Percentiles rank a stretch among this genome's conserved stretches.
These are phyloP conservation scores for Dactylellina sp. DNA, from an alignment of 2,329 filamentous ascomycete species.

Conservation along the genomic window DNA sequence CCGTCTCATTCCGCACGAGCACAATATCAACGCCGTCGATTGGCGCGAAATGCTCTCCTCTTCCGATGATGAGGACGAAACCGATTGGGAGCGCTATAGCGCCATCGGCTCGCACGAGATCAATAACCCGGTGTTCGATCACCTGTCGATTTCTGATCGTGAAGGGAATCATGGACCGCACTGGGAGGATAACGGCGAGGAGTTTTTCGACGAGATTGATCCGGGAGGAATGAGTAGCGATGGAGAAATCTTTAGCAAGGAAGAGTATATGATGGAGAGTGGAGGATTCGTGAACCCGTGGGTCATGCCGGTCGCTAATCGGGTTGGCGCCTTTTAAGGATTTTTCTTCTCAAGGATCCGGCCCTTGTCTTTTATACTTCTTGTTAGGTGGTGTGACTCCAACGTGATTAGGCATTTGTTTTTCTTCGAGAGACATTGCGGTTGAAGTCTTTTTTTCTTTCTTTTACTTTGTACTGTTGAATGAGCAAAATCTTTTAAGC, in stretches of 20 bases:
- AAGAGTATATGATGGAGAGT: slow-evolving; percentile 51
- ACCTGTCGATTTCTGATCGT: slow-evolving; percentile 39
- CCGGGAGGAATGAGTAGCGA: slow-evolving; percentile 25
- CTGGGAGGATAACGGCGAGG: slow-evolving; percentile 36
- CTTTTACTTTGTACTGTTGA: neutral
- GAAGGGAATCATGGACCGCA: slow-evolving; percentile 8
- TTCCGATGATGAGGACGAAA: slow-evolving; percentile 33
- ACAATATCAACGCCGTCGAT: slow-evolving; percentile 29
- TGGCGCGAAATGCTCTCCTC: slow-evolving; percentile 55
- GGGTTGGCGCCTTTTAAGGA: slow-evolving; percentile 33
- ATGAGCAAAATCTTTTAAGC: neutral
- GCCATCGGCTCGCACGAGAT: slow-evolving; percentile 52
- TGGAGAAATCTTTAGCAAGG: slow-evolving; percentile 33
- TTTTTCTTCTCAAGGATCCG: too few species aligned
- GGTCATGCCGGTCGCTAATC: slow-evolving; percentile 50
- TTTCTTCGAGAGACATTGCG: too few species aligned
- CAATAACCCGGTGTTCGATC: slow-evolving; percentile 45
- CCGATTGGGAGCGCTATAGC: slow-evolving; percentile 51
- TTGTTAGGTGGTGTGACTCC: slow-evolving; percentile 23
- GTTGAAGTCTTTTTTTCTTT: neutral
- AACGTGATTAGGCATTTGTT: neutral
- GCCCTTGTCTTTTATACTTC: neutral
- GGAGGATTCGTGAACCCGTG: slow-evolving; percentile 54
- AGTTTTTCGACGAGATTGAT: slow-evolving; percentile 49
- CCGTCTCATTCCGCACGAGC: slow-evolving; percentile 33